Conservation (phyloP, 345 rosid genomes). For the Carallia brachiata region DNA sequence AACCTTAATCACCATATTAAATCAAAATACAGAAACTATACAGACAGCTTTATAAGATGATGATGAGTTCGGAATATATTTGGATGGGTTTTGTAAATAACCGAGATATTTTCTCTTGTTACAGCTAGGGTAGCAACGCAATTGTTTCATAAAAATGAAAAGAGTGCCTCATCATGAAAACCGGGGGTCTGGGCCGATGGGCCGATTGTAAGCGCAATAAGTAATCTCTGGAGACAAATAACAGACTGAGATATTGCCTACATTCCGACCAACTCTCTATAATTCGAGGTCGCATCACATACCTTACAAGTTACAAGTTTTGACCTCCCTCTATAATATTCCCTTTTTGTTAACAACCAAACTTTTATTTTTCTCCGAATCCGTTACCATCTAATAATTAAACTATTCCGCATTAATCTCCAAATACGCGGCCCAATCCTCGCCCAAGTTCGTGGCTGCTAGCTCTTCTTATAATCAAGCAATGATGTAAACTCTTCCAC, state of each 20-base stretch:
- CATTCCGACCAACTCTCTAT: no score
- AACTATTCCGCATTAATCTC: not conserved
- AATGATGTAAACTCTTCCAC: no score
- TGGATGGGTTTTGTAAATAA: no score
- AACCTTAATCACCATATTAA: no score
- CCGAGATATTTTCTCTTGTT: no score
- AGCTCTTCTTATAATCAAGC: not conserved
- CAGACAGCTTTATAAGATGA: no score
- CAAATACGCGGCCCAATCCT: slow-evolving; percentile 8
- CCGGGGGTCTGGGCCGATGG: no score
- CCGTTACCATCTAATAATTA: not conserved
- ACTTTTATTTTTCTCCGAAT: not conserved
- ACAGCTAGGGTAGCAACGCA: no score
- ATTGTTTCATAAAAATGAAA: slow-evolving; percentile 1
- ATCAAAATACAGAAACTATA: no score
- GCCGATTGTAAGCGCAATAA: no score
- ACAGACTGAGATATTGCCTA: slow-evolving; percentile 3
- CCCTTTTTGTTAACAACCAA: not conserved
- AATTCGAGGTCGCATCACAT: not conserved
- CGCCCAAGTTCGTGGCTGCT: slow-evolving; percentile 1
- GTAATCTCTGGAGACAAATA: not conserved
- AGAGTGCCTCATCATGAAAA: not conserved
- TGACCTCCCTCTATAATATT: not conserved
- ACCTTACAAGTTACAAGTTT: not conserved
- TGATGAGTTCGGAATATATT: no score